Conservation (phyloP, 345 rosid genomes). For the Cochlearia excelsa region DNA sequence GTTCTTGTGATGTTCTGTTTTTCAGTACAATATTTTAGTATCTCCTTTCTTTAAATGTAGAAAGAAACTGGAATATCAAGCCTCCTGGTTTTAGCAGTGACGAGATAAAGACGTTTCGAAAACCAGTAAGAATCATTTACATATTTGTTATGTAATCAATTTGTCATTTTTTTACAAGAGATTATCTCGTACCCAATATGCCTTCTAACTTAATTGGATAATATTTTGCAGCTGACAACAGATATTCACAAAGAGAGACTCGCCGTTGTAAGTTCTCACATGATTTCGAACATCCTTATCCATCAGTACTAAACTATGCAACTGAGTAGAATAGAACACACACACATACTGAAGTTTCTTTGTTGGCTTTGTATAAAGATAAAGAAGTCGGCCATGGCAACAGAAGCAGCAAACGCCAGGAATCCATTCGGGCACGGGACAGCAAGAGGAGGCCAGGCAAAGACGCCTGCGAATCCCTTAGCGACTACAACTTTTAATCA, state of each 20-base stretch:
- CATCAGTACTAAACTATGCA: conserved; percentile 5
- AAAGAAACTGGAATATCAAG: conserved; percentile 84
- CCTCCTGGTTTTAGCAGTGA: conserved; percentile 90
- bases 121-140: conserved; percentile 51
- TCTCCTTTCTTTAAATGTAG: conserved; percentile 44
- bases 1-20: conserved; percentile 15
- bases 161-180: background rate
- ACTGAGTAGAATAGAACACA: background rate
- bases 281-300: background rate
- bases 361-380: conserved; percentile 44
- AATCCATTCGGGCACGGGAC: conserved; percentile 48
- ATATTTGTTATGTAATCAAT: conserved; percentile 11
- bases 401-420: conserved; percentile 56
- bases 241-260: conserved; percentile 92
- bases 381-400: conserved; percentile 57
- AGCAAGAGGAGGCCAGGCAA: conserved; percentile 59
- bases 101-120: conserved; percentile 82
- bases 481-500: conserved; percentile 53
- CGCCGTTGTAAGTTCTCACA: conserved; percentile 56
- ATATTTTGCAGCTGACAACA: conserved; percentile 54
- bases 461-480: conserved; percentile 53
- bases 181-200: background rate
- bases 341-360: conserved; percentile 1
- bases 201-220: conserved; percentile 10
- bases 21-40: conserved; percentile 10